Evolutionary conservation across 2,329 filamentous ascomycete species (phyloP).

Genomic region (Beauveria asiatica): DNA sequence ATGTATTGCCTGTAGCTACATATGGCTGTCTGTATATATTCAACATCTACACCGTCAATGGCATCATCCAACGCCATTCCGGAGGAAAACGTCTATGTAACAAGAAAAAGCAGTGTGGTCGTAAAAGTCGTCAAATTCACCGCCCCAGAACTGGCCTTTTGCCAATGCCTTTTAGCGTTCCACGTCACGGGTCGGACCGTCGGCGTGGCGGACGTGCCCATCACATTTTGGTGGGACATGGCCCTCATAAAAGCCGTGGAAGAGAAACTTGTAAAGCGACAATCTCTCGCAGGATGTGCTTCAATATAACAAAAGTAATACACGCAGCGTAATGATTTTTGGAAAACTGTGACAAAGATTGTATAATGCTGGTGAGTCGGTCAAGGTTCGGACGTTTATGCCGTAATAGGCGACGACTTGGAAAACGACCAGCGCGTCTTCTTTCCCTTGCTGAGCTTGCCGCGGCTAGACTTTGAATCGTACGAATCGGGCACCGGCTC

Average conservation of each 20-base stretch:
- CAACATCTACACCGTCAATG: not conserved
- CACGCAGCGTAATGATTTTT: not conserved
- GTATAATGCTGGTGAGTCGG: not conserved
- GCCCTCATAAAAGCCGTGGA: not conserved
- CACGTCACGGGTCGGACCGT: not conserved
- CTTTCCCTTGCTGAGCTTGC: conserved; percentile 16
- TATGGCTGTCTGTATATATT: not conserved
- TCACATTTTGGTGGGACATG: not conserved
- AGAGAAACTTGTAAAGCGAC: not conserved
- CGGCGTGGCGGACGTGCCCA: not conserved
- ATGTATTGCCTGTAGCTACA: not conserved
- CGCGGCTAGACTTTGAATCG: not conserved
- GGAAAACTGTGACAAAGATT: not conserved
- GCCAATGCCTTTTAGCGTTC: not conserved
- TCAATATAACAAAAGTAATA: not conserved
- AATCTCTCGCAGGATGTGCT: not conserved
- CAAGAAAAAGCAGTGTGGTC: not conserved
- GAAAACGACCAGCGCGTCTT: conserved; percentile 24
- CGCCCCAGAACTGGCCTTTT: not conserved
- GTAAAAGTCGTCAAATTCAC: not conserved
- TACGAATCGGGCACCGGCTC: conserved; percentile 8
- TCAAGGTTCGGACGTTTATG: conserved; percentile 12
- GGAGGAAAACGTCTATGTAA: not conserved
- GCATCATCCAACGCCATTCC: not conserved
- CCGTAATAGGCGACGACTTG: conserved; percentile 20